Evolutionary conservation across 306 rosid genomes (phyloP).

Genomic region (Glycyrrhiza uralensis): DNA sequence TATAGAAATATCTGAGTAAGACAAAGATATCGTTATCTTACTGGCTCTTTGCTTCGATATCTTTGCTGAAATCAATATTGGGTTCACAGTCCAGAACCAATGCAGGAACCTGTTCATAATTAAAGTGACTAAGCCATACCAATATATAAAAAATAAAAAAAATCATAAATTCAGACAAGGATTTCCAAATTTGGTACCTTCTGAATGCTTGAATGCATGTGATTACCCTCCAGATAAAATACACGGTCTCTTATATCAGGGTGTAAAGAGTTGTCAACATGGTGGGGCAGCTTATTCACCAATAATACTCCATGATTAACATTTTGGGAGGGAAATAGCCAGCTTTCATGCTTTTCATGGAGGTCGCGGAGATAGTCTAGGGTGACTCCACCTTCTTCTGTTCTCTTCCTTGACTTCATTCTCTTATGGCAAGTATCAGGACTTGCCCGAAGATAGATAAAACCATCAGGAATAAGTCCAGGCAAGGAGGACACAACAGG

Average conservation of each 20-base stretch:
- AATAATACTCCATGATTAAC: slow-evolving; percentile 79
- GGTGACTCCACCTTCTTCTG: slow-evolving; percentile 89
- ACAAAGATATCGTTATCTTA: slow-evolving; percentile 50
- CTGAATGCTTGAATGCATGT: slow-evolving; percentile 97
- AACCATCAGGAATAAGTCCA: slow-evolving; percentile 93
- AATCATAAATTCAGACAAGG: slow-evolving; percentile 2
- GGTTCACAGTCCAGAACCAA: slow-evolving; percentile 97
- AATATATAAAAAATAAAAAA: not conserved
- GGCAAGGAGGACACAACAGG: slow-evolving; percentile 95
- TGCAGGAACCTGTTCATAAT: slow-evolving; percentile 80
- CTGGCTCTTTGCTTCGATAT: slow-evolving; percentile 91
- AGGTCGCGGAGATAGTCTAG: slow-evolving; percentile 76
- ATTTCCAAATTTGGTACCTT: slow-evolving; percentile 51
- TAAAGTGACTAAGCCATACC: slow-evolving; percentile 18
- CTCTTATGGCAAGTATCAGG: slow-evolving; percentile 98
- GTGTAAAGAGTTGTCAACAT: slow-evolving; percentile 71
- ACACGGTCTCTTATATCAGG: slow-evolving; percentile 90
- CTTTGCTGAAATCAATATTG: slow-evolving; percentile 94
- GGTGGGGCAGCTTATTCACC: slow-evolving; percentile 62
- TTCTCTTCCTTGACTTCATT: slow-evolving; percentile 76
- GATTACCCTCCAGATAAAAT: slow-evolving; percentile 88
- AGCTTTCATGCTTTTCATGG: slow-evolving; percentile 97
- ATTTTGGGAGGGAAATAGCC: slow-evolving; percentile 82
- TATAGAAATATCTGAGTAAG: slow-evolving; percentile 10
- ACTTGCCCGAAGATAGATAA: slow-evolving; percentile 97